Evolutionary conservation across 768 basidiomycete genomes (phyloP), one percentile per base, ranked within the genome.

Genomic region (Lentinula sp.): DNA sequence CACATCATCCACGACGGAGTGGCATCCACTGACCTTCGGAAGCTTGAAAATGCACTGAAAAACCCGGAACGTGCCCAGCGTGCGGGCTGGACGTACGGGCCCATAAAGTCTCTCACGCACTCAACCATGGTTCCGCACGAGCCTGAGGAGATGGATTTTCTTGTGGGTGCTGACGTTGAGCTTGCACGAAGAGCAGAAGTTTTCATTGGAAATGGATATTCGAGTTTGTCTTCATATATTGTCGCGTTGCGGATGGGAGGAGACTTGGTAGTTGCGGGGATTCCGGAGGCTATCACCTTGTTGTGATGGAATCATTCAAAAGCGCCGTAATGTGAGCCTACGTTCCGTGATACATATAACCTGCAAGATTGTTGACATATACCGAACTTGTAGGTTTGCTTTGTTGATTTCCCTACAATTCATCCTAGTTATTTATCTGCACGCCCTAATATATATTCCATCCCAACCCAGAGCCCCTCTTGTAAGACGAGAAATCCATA

Each of bases 121-220:
- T 77, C 77, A 7, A 73, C 73, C 3, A 72, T 75, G 61, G 68
- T 77, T 1, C 74, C 74, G 3, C 65, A 75, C 11, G 60, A 64
- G 23, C 67, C 70, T 67, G 77, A 77, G 1, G 78, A 80, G 67
- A 66, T 65, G 28, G 80, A 81, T 61, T 80, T 74, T 70, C 68
- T 70, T 18, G 69, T 62, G 40, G 63, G 65, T 48, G 77, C 77
- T 6, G 80, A 81, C 67, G 75, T 79, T 45, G 78, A 81, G 65
- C 63, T 81, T 39, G 80, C 76, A 4, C 70, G 74, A 55, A 70
- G 70, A 35, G 78, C 80, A 8, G 73, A 75, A 40, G 71, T 75
- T 6, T 80, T 80, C 55, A 71, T 81, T 42, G 80, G 79, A 11
- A 81, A 78, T 65, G 78, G 79, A 9, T 81, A 76, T 63, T 81